Evolutionary conservation across 2,329 filamentous ascomycete genomes (phyloP), one percentile per base, ranked within the genome.

Genomic region (Chaetomiaceae sp.): DNA sequence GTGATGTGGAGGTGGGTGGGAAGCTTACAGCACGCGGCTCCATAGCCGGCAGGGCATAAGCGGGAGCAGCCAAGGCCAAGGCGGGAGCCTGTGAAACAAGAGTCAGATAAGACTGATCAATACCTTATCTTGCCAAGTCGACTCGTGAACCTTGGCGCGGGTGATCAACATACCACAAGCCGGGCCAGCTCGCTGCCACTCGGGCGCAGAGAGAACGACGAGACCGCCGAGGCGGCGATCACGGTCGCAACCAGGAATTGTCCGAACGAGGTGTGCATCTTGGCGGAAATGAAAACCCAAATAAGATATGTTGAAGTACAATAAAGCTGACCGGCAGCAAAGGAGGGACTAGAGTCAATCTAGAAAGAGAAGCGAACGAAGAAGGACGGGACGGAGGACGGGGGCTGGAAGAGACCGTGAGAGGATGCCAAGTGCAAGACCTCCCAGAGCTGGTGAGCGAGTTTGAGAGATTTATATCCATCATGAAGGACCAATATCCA

Each of bases 161-260:
- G 27, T 7, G 36, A 31, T 29, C 22, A 51, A 42, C 40, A 17
- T 46, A 51, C 49, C 49, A 27, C 49, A 14, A 51, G 42, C 23
- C 49, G 49, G 5, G 49, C 49, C 6, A 51, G 34, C 3, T 39
- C 49, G 15, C 14, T 46, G 17, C 49, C 49, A 3, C 40, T 19
- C 9, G 40, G 49, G n/a, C 31, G 33, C 15, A 51, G 14, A 19
- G 40, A 45, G 19, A 51, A 29, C 14, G 40, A n/a, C 40, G 40
- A 46, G 23, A 51, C 49, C 17, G 49, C 49, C 49, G 40, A 45
- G 34, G 49, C 42, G 42, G 49, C 49, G 15, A 51, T 46, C 23
- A 46, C 49, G 40, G 40, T n/a, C 6, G 34, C 49, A 19, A 51
- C 42, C 15, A 51, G 49, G 25, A 46, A 51, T 5, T 51, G 49